Base-by-base conservation (phyloP, 2,329 filamentous ascomycete genomes). In the Phialocephala subalpina region DNA sequence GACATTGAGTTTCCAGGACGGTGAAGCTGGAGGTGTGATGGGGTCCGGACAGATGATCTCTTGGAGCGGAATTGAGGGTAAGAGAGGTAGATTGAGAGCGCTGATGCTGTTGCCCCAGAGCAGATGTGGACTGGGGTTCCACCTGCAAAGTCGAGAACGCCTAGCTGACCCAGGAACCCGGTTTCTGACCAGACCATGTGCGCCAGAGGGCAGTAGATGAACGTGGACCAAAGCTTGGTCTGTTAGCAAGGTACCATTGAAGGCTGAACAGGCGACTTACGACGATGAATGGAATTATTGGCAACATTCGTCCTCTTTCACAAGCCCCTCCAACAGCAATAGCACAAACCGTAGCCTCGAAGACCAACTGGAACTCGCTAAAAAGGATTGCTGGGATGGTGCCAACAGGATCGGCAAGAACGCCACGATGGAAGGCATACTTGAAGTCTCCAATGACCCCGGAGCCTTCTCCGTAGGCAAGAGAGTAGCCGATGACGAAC, bases 101-200 rank as follows among this genome's bases (percentile, higher is more conserved):
- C 90, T 49, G 93, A 85, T 12, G 90, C 90, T 22, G 89, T 87
- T 65, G 89, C 88, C 40, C 91, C 90, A 1, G 88, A 91, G 22
- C 89, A 86, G 74, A 93, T 91, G 79, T 93, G 91, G 22, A 93
- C 91, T 42, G 91, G 90, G 14, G 90, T 91, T 55, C 90, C 90
- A 53, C 91, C 91, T 38, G 91, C 90, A 73, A 92, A 93, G 78
- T 93, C 91, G 71, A 92, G 86, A 29, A 88, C 86, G 57, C 88
- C 89, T 49, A 93, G 84, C 22, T 85, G 84, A 78, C 84, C 89
- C 33, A 92, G 83, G 90, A 90, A 93, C 56, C 91, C 91, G 68
- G 87, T 89, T 60, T 83, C 80, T 78, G 92, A 93, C 91, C 90
- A 93, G 55, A 91, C 92, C 86, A 90, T 92, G 79, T 91, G 92